These are phyloP conservation scores for Globisporangium abappressorium DNA, from an alignment of 352 stramenopile genomes.

Conservation along the genomic window DNA sequence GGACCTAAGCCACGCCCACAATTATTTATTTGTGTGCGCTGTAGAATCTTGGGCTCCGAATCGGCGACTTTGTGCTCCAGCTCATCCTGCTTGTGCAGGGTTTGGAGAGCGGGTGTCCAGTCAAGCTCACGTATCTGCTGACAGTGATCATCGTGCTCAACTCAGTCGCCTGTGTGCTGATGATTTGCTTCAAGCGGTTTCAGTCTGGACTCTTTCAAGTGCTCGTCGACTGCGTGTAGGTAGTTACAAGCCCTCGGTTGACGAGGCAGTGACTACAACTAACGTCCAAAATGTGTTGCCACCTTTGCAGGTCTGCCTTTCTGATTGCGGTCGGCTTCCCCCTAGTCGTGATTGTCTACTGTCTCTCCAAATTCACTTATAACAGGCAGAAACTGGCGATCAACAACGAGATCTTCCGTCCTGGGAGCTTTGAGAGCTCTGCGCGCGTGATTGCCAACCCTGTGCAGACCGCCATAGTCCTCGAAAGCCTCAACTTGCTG, in stretches of 20 bases:
- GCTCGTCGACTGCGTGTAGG: background rate
- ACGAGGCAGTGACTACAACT: no score
- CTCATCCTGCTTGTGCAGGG: background rate
- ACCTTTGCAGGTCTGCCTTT: slow-evolving; percentile 7
- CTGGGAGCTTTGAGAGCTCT: slow-evolving; percentile 10
- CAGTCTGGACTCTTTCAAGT: background rate
- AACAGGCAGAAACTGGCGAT: slow-evolving; percentile 21
- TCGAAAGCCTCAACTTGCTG: no score
- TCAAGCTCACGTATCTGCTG: background rate
- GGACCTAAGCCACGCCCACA: no score
- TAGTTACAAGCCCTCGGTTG: no score
- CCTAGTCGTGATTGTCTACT: slow-evolving; percentile 27
- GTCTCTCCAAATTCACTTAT: slow-evolving; percentile 24
- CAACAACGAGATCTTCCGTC: slow-evolving; percentile 20
- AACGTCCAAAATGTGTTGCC: no score
- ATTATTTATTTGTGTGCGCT: background rate
- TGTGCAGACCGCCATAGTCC: no score
- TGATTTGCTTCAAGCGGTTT: background rate
- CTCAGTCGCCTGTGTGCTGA: background rate
- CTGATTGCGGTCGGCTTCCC: slow-evolving; percentile 29
- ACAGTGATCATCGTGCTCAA: background rate
- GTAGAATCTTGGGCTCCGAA: background rate
- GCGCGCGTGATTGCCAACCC: slow-evolving; percentile 11
- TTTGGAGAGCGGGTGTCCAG: background rate
- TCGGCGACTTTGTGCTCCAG: background rate